phyloP scores from a whole-genome alignment of 176 grass and related monocot genomes.

The Hordeum marinum region DNA sequence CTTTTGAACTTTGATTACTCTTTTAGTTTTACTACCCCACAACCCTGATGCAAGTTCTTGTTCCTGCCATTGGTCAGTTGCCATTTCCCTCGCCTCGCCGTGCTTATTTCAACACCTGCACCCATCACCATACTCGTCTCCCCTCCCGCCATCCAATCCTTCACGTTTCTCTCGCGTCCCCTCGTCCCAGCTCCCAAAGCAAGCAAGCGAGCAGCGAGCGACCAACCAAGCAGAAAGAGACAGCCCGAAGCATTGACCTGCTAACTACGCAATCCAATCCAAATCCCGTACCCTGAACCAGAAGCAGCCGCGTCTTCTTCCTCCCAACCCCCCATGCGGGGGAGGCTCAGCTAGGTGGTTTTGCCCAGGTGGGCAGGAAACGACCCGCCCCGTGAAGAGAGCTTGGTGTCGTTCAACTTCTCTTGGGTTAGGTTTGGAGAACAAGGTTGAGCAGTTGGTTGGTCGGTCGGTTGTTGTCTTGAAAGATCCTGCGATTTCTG shows the following conservation, averaged over 20 bases:
- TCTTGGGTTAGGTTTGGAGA: neutral
- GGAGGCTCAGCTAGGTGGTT: slow-evolving; percentile 5
- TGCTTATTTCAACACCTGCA: neutral
- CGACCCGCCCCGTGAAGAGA: neutral
- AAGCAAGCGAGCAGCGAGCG: slow-evolving; percentile 18
- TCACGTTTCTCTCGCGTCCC: slow-evolving; percentile 30
- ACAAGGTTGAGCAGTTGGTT: neutral
- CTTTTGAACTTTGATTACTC: neutral
- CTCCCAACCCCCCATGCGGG: slow-evolving; percentile 4
- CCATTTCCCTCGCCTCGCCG: neutral
- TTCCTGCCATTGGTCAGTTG: neutral
- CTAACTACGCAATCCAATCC: neutral
- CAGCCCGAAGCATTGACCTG: slow-evolving; percentile 18
- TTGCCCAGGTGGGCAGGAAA: slow-evolving; percentile 21
- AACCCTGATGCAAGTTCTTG: neutral
- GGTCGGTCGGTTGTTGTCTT: neutral
- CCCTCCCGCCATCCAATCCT: slow-evolving; percentile 23
- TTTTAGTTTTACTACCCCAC: neutral
- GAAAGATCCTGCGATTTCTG: neutral
- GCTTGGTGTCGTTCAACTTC: neutral
- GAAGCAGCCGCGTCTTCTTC: slow-evolving; percentile 3
- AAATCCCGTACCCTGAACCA: slow-evolving; percentile 9
- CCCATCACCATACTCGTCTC: neutral
- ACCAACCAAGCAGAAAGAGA: slow-evolving; percentile 36
- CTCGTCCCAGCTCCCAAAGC: neutral